Evolutionary conservation across 495 filamentous ascomycete genomes (phyloP), one percentile per base, ranked within the genome.

Genomic region (Podospora sp.): DNA sequence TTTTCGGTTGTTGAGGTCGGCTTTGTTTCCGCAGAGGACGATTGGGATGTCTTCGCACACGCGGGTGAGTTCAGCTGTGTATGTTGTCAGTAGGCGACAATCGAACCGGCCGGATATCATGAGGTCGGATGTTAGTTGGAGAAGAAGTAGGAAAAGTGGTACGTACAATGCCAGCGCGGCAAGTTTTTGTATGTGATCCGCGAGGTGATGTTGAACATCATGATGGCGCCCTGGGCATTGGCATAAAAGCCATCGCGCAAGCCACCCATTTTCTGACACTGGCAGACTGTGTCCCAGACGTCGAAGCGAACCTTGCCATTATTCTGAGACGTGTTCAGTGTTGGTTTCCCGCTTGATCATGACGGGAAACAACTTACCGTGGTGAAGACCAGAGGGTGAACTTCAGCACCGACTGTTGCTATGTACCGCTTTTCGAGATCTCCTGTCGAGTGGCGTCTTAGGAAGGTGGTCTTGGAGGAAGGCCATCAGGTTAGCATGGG

Each of bases 161-260:
- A 90, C 93, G 82, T 89, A 97, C 96, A 95, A 82, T 99, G 96
- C 96, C 96, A 99, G 91, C 98, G 98, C 80, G 96, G 96, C 66
- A 99, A 96, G 86, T 99, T 99, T 91, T 99, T 99, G 90, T 99
- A 99, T 77, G 96, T 99, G 81, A 99, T 99, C 79, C 96, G 92
- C 69, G 96, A 98, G 58, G 96, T 99, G 65, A 99, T 96, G 80
- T 99, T 96, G 83, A 99, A 99, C 96, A 99, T 99, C 89, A 99
- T 98, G 86, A 99, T 96, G 84, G 96, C 96, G 80, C 95, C 97
- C 84, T 98, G 95, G 71, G 96, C 96, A 87, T 97, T 98, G 89
- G 98, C 98, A 83, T 99, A 99, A 88, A 98, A 99, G 68, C 96
- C 96, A 85, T 99, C 96, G 83, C 96, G 89, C 74, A 99, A 91